A percentile compares a stretch with the other conserved stretches of the same genome.
Evolutionary conservation across 2,329 filamentous ascomycete species (phyloP).

Genomic region (Cercospora zeae-maydis): DNA sequence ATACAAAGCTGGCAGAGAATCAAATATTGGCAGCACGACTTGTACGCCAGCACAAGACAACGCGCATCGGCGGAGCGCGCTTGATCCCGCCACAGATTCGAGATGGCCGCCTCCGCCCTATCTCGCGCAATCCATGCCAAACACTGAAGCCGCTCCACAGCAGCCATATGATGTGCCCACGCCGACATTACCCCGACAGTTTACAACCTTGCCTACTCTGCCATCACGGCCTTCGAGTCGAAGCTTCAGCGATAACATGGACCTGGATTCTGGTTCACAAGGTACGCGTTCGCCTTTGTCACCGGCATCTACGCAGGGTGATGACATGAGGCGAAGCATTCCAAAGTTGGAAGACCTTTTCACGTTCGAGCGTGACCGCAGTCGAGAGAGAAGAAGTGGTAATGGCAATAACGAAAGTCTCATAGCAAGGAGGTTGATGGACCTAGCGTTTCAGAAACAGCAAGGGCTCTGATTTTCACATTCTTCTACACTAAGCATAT

Average conservation of each 20-base stretch:
- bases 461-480: neutral
- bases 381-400: constrained; percentile 66
- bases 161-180: constrained; percentile 23
- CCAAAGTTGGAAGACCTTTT: constrained; percentile 24
- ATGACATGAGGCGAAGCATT: constrained; percentile 8
- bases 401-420: constrained; percentile 56
- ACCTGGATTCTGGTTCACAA: constrained; percentile 26
- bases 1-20: constrained; percentile 65
- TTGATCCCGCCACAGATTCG: constrained; percentile 13
- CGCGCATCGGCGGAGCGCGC: constrained; percentile 19
- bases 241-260: constrained; percentile 29
- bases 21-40: constrained; percentile 25
- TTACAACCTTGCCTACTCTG: constrained; percentile 25
- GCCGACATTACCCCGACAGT: constrained; percentile 29
- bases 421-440: constrained; percentile 64
- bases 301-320: constrained; percentile 12
- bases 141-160: constrained; percentile 27
- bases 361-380: constrained; percentile 30
- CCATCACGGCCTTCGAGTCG: constrained; percentile 32
- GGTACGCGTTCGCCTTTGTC: constrained; percentile 23
- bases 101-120: constrained; percentile 11
- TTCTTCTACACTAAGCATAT: neutral
- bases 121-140: constrained; percentile 27
- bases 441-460: constrained; percentile 45
- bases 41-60: constrained; percentile 15